A percentile compares a stretch with the other conserved stretches of the same genome.
These are phyloP conservation scores for Saururus chinensis DNA, from an alignment of 164 flowering plant genomes.

Conservation along the genomic window DNA sequence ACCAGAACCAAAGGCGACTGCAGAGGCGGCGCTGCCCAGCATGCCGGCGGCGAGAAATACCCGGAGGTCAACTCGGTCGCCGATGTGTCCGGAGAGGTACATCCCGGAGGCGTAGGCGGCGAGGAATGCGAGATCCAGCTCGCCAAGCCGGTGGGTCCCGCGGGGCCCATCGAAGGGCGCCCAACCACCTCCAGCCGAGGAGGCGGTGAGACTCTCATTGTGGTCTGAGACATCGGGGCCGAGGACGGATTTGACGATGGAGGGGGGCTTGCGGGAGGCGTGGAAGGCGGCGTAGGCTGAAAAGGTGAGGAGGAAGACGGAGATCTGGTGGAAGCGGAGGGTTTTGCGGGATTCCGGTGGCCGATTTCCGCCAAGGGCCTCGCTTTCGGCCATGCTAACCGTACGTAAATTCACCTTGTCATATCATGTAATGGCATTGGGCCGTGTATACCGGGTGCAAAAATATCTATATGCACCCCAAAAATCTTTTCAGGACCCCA, in stretches of 20 bases:
- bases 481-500: no score
- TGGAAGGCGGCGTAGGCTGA: conserved; percentile 85
- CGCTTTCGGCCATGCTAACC: no score
- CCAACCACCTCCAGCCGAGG: conserved; percentile 76
- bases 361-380: no score
- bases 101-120: conserved; percentile 62
- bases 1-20: conserved; percentile 62
- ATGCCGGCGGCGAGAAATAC: conserved; percentile 67
- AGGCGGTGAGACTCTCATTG: background rate
- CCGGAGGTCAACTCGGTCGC: conserved; percentile 69
- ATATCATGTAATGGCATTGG: no score
- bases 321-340: conserved; percentile 43
- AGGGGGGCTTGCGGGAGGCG: conserved; percentile 90
- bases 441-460: no score
- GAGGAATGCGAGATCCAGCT: conserved; percentile 85
- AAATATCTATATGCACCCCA: no score
- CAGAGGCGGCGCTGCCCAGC: conserved; percentile 63
- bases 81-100: conserved; percentile 79
- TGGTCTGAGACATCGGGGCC: conserved; percentile 17
- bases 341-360: no score
- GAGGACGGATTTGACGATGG: conserved; percentile 78
- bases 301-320: conserved; percentile 64
- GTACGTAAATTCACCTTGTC: no score
- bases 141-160: conserved; percentile 78
- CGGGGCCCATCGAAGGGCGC: conserved; percentile 59